Evolutionary conservation across 129 eudicot genomes (phyloP), one percentile per base, ranked within the genome.

Genomic region (Flaveria bidentis): DNA sequence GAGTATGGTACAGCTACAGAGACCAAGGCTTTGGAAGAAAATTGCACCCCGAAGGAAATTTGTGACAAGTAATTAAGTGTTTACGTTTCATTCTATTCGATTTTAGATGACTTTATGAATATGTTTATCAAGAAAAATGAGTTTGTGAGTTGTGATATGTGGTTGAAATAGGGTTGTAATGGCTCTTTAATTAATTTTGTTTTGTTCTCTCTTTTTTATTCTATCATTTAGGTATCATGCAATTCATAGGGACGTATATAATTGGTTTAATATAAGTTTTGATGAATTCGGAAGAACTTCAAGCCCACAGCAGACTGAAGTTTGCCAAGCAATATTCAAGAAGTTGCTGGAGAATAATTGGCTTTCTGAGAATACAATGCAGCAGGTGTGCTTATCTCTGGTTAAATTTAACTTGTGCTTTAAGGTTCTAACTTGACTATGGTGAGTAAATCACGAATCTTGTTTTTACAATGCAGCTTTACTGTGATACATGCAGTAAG

Each of bases 1-100:
- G 99, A 95, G 87, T 95, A 95, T 13, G 99, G 99, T 11, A 91
- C 99, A 0, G 93, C 97, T 18, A 93, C 98, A 1, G 98, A 93
- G 86, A 91, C 96, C 1, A 93, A 93, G 81, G 98, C 97, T 10
- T 10, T 91, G 93, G 97, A 95, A 73, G 99, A 95, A 72, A 92
- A 92, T 20, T 86, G 86, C 51, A 79, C 90, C 1, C 97, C 96
- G 13, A 83, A 91, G 76, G 86, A 91, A 74, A 91, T 95, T 72
- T 95, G 99, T 44, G 97, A 91, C 86, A 95, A 95, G 97, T 95
- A 87, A 72, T 67, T 14, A 0, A 52, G 33, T 12, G 28, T 13
- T 67, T 45, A 18, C 4, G n/a, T 55, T 75, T 62, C 6, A 9
- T 72, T 45, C 17, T 17, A 13, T 57, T 30, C 2, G 26, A 30